Base-by-base conservation (phyloP, 805 yeast species). In the Candida maesae region DNA sequence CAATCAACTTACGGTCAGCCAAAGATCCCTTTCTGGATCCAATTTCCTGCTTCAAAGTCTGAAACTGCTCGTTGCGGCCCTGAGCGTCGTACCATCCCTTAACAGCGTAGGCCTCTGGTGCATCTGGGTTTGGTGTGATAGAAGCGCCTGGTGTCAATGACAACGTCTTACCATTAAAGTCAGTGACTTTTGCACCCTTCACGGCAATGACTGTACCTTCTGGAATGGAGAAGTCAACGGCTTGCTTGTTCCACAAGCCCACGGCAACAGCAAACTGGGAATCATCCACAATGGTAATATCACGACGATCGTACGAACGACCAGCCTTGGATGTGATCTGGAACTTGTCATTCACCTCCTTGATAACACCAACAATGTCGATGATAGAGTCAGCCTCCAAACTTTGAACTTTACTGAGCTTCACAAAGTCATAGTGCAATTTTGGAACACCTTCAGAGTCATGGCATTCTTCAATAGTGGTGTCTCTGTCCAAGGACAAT, bases 11-110 rank as follows among this genome's bases (percentile, higher is more conserved):
- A 50, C 95, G 75, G 32, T 76, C 76, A 37, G 67, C 63, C 30
- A 79, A 70, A 14, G 71, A 59, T 35, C 66, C 70, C 30, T 65
- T 63, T 30, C 58, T 66, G 12, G 60, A 56, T 10, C 61, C 60
- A n/a, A 65, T 51, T 50, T 81, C 89, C 6, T 67, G 61, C 55
- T 77, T 80, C 58, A 87, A 63, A 10, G 80, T 67, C 51, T 76
- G 75, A 67, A 85, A 89, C 29, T 61, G 65, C 41, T 78, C 79
- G 39, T 68, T 64, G 17, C 73, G 71, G 29, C 96, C 97, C 51
- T 76, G 79, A 30, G 83, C 75, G 56, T 88, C 95, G 57, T 79
- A 93, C 99, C 99, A 93, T 6, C 98, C 98, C 63, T 88, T 87
- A 52, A 93, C 73, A 40, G 78, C 73, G 61, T 79, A 88, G 4